Evolutionary conservation across 2,329 filamentous ascomycete genomes (phyloP), one percentile per base, ranked within the genome.

Genomic region (Cladosporium sphaerospermum): DNA sequence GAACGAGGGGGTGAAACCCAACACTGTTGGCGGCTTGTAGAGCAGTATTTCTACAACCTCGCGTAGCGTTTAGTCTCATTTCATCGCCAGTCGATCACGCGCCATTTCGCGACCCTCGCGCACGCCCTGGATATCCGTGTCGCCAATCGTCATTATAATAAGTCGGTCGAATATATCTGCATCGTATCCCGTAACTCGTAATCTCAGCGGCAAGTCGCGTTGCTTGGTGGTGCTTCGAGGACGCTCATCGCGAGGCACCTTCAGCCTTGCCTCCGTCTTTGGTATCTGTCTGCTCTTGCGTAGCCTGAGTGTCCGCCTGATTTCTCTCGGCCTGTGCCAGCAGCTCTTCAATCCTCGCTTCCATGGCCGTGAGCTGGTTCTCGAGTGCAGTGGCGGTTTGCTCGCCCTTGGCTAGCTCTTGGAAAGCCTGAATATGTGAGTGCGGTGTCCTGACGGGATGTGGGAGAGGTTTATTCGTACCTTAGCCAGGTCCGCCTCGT

Each of bases 381-480:
- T 83, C 80, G 31, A 83, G 65, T 16, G 74, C 77, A 28, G 76
- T 69, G 5, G 80, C 80, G 32, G 79, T 77, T 55, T 70, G 71
- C 66, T 83, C 80, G 61, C 79, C 80, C 54, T 75, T 78, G 33
- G 73, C 71, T 33, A 78, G 69, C 55, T 77, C 75, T 59, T 76
- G 70, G 62, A 77, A 75, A 34, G 75, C 75, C 75, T 78, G 60
- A 11, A 10, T 28, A 5, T 32, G 48, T 53, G 32, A 52, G 43
- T 40, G 16, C 31, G 18, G 34, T 45, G 3, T 28, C 14, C 13
- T 19, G 16, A n/a, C n/a, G 16, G 8, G 13, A 39, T 39, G 23
- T 28, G 11, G 9, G 45, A 18, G 7, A 4, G 32, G 8, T 14
- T 28, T 13, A 28, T 42, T 34, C 23, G 23, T 39, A 56, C 55